Evolutionary conservation across 2,329 filamentous ascomycete species (phyloP).

Genomic region (Knufia petricola): DNA sequence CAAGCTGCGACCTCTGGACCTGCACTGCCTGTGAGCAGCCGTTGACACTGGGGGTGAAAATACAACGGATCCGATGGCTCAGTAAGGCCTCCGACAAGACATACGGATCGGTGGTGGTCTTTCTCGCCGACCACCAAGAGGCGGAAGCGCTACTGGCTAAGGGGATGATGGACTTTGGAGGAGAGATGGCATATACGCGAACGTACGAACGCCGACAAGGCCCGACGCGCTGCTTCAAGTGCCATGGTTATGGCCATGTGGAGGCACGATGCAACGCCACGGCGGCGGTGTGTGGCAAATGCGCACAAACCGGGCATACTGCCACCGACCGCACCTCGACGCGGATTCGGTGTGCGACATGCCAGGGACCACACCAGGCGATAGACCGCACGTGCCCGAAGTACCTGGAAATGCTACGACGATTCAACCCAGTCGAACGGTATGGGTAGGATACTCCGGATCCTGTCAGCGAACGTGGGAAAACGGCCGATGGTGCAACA

Average conservation of each 20-base stretch:
- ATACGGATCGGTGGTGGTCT: not conserved
- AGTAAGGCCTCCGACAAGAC: not conserved
- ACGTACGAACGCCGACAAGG: not conserved
- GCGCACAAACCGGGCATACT: not conserved
- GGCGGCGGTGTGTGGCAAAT: not conserved
- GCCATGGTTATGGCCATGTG: not conserved
- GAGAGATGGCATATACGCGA: not conserved
- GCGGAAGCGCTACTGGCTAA: not conserved
- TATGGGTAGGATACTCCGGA: too few relatives aligned
- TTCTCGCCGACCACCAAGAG: not conserved
- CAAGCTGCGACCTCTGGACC: not conserved
- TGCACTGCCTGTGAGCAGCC: not conserved
- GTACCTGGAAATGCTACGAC: too few relatives aligned
- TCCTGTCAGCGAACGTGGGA: too few relatives aligned
- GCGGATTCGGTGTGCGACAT: conserved; percentile 4
- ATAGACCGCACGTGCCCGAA: too few relatives aligned
- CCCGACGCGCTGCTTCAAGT: not conserved
- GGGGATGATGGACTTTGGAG: not conserved
- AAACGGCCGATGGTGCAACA: too few relatives aligned
- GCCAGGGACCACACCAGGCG: too few relatives aligned
- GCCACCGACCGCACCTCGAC: not conserved
- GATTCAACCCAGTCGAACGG: too few relatives aligned
- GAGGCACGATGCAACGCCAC: not conserved
- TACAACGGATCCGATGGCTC: not conserved
- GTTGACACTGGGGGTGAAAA: not conserved